Base-by-base conservation (phyloP, 1,139 yeast genomes). In the Hyphopichia fennica region DNA sequence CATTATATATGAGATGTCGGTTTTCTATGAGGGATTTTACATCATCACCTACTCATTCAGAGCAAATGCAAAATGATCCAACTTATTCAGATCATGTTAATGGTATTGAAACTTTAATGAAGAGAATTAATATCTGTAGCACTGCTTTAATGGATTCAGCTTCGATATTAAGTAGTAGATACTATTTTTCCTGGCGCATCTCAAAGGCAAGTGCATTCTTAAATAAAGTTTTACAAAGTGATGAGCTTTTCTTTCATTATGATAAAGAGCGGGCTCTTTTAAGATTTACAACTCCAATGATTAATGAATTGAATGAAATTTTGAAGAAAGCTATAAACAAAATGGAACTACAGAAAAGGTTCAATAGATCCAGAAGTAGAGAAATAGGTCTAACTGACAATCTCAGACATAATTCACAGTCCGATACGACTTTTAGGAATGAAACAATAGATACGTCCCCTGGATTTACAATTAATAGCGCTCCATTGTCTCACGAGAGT, bases 151-250 rank as follows among this genome's bases (percentile, higher is more conserved):
- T 22, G 14, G 40, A 38, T 3, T n/a, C 10, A 11, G 10, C 23
- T 10, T 13, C 36, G 3, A 33, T n/a, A 11, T 46, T 65, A 38
- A 60, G 67, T 32, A 59, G 59, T 34, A 49, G 72, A 31, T 69
- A 69, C 46, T 70, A 65, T 47, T 64, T 64, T 45, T 67, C 74
- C 1, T 68, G 74, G 65, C 56, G 68, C 47, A 55, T 67, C 9
- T 52, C 62, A 4, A 67, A 68, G 44, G 65, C 67, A 2, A 63
- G 62, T 27, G 50, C 58, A 4, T 65, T 62, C 35, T 43, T 67
- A 27, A 42, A 57, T 38, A 56, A 54, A 15, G 44, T 60, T 3
- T 42, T 64, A 4, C 52, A 49, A 1, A 52, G 58, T 13, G 57
- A 64, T 28, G 58, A 53, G 0, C 54, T 59, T 39, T 62, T 61